A percentile compares a stretch with the other conserved stretches of the same genome.
These are phyloP conservation scores for Choanephora cucurbitarum DNA, from an alignment of 371 early-diverging fungal genomes.

Conservation along the genomic window DNA sequence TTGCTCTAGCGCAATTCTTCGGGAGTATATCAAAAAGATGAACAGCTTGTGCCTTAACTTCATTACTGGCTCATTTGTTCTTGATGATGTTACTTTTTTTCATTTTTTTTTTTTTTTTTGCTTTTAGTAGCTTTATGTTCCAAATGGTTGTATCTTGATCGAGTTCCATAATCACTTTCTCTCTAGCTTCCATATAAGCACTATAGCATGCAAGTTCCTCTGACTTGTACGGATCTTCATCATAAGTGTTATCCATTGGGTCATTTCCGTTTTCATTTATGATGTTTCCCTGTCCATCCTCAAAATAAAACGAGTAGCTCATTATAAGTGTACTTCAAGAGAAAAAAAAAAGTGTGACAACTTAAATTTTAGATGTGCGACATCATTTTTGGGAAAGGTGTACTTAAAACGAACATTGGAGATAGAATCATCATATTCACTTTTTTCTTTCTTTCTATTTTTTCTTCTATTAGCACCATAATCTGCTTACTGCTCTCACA, in stretches of 20 bases:
- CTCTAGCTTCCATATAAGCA: too few species aligned
- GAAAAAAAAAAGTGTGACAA: not conserved
- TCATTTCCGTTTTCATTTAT: conserved; percentile 9
- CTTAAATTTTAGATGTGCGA: too few species aligned
- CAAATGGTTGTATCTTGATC: too few species aligned
- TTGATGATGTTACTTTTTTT: not conserved
- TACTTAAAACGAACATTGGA: too few species aligned
- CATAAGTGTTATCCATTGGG: conserved; percentile 7
- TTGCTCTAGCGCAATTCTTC: conserved; percentile 17
- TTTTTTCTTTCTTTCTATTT: too few species aligned
- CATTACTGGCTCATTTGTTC: conserved; percentile 10
- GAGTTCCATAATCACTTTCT: too few species aligned
- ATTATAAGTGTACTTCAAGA: not conserved
- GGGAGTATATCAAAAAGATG: conserved; percentile 15
- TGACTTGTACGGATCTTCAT: conserved; percentile 11
- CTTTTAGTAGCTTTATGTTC: too few species aligned
- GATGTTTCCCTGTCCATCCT: conserved; percentile 9
- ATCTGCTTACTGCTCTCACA: too few species aligned
- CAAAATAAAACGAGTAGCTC: not conserved
- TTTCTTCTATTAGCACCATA: too few species aligned
- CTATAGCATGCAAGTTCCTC: not conserved
- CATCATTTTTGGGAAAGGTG: too few species aligned
- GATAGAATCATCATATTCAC: too few species aligned
- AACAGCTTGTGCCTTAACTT: conserved; percentile 13
- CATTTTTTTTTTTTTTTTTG: too few species aligned